Evolutionary conservation across 805 yeast species (phyloP).

Genomic region (Saturnispora quitensis): DNA sequence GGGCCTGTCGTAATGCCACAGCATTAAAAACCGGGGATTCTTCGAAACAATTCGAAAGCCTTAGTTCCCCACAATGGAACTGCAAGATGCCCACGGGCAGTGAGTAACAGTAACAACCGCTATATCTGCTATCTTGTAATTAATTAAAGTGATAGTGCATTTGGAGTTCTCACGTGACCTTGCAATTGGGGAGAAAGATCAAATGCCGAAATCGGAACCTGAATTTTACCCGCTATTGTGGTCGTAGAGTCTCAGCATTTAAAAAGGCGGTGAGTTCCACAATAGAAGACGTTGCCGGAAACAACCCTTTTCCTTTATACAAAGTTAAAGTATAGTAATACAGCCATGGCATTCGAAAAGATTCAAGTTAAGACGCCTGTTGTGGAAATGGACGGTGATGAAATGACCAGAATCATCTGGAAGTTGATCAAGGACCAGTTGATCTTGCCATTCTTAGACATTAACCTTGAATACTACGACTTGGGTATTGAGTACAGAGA

Average conservation of each 20-base stretch:
- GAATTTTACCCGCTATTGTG: not conserved
- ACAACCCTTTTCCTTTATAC: not conserved
- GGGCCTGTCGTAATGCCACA: not conserved
- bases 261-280: not conserved
- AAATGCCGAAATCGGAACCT: constrained; percentile 1
- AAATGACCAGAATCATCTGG: constrained; percentile 97
- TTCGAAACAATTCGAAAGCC: not conserved
- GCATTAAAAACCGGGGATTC: not conserved
- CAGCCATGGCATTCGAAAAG: constrained; percentile 32
- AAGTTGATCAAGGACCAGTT: constrained; percentile 76
- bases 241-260: not conserved
- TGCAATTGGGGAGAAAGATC: not conserved
- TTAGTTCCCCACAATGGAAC: not conserved
- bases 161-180: not conserved
- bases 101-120: not conserved
- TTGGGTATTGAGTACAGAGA: constrained; percentile 82
- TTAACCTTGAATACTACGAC: constrained; percentile 88
- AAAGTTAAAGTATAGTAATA: not conserved
- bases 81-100: not conserved
- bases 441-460: constrained; percentile 74
- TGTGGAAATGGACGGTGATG: constrained; percentile 97
- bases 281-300: not conserved
- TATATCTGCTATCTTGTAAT: not conserved
- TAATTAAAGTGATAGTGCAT: not conserved
- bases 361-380: constrained; percentile 79